Evolutionary conservation across 208 protist species (phyloP).

Genomic region (Trypanosoma congolense): DNA sequence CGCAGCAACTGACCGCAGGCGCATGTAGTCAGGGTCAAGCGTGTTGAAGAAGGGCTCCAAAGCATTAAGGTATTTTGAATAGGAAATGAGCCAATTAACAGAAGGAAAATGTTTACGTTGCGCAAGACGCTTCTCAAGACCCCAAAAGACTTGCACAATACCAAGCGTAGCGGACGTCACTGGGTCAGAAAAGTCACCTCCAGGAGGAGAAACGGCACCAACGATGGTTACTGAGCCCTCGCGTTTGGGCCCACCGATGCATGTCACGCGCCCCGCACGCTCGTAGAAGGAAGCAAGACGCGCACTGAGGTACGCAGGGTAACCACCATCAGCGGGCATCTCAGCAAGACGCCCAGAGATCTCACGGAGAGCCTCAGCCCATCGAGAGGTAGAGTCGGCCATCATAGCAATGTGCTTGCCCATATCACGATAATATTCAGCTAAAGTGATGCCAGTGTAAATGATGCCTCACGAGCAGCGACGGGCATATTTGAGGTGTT

Average conservation of each 20-base stretch:
- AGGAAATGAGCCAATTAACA: constrained; percentile 99
- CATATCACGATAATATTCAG: constrained; percentile 99
- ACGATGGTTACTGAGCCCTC: constrained; percentile 99
- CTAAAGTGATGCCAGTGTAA: constrained; percentile 99
- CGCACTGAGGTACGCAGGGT: constrained; percentile 99
- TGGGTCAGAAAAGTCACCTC: constrained; percentile 99
- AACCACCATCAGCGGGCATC: constrained; percentile 99
- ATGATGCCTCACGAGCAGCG: constrained; percentile 99
- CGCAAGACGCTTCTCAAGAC: constrained; percentile 99
- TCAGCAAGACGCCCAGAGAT: constrained; percentile 99
- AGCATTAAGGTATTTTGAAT: constrained; percentile 98
- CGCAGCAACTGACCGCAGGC: constrained; percentile 87
- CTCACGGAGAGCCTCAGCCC: constrained; percentile 99
- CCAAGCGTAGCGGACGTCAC: constrained; percentile 98
- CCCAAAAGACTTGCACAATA: constrained; percentile 99
- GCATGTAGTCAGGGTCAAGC: constrained; percentile 94
- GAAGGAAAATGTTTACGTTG: constrained; percentile 99
- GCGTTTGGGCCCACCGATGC: constrained; percentile 94
- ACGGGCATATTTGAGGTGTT: constrained; percentile 99
- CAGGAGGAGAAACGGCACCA: constrained; percentile 98
- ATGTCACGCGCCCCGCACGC: constrained; percentile 91
- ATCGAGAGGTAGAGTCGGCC: constrained; percentile 99
- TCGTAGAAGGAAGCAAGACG: constrained; percentile 99
- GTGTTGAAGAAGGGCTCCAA: constrained; percentile 98
- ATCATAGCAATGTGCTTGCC: constrained; percentile 99